phyloP scores from a whole-genome alignment of 441 rosid genomes.

The Breynia disticha region DNA sequence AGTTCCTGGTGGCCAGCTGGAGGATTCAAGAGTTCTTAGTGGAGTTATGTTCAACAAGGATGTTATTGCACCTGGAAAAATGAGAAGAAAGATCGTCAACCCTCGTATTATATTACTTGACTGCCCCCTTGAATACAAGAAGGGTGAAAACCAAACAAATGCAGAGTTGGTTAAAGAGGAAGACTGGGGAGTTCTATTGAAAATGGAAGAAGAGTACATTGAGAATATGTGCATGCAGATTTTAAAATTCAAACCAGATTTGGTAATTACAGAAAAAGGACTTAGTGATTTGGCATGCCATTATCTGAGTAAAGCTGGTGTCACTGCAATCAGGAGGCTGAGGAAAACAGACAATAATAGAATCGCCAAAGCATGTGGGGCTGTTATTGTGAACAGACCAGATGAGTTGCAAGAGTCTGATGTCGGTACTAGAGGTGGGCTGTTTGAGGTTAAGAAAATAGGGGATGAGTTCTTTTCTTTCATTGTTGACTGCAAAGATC shows the following conservation, averaged over 20 bases:
- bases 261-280: slow-evolving; percentile 91
- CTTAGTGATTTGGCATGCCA: slow-evolving; percentile 95
- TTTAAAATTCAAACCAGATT: slow-evolving; percentile 78
- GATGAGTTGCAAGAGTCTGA: slow-evolving; percentile 95
- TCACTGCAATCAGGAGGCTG: slow-evolving; percentile 88
- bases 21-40: slow-evolving; percentile 79
- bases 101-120: slow-evolving; percentile 87
- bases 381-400: slow-evolving; percentile 85
- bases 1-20: slow-evolving; percentile 89
- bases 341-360: slow-evolving; percentile 85
- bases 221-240: slow-evolving; percentile 75
- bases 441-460: slow-evolving; percentile 85
- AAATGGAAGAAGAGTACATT: slow-evolving; percentile 87
- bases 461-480: slow-evolving; percentile 87
- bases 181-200: slow-evolving; percentile 80
- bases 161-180: slow-evolving; percentile 90
- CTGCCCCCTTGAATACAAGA: slow-evolving; percentile 94
- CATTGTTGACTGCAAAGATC: slow-evolving; percentile 84
- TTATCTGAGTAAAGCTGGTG: slow-evolving; percentile 85
- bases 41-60: slow-evolving; percentile 96
- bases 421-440: slow-evolving; percentile 86
- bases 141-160: slow-evolving; percentile 96
- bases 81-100: slow-evolving; percentile 79
- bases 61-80: slow-evolving; percentile 88
- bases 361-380: slow-evolving; percentile 93